Base-by-base conservation (phyloP, 2,329 filamentous ascomycete genomes). In the Colletotrichum magnum region DNA sequence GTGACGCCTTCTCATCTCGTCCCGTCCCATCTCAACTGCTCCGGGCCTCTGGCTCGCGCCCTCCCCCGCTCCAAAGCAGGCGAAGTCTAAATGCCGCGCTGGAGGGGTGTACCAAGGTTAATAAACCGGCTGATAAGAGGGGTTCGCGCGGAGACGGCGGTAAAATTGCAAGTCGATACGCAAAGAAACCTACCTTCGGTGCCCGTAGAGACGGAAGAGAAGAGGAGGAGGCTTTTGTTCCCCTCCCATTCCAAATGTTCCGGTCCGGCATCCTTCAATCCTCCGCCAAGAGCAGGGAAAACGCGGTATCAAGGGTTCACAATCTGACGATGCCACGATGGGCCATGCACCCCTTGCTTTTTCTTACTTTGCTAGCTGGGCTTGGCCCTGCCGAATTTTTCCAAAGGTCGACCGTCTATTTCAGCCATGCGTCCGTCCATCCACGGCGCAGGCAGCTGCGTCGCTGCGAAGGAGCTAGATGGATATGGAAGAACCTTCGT, bases 271-370 rank as follows among this genome's bases (percentile, higher is more conserved):
- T 28, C 36, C 48, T 53, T 36, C 24, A 26, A 52, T 59, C 39
- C 39, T 53, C 36, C 53, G 64, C 61, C 54, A 64, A 68, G 56
- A 47, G 45, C 45, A 39, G 45, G 50, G 36, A 2, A 56, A 56
- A 28, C 32, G 41, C 66, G 43, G 56, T 26, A 15, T 60, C 32
- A 57, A 60, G 48, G 48, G 54, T 66, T 57, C 36, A 54, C 9
- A 50, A 51, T 54, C 28, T 64, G 65, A 64, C 47, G 48, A 53
- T 47, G 39, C 21, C 21, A 24, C 21, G 21, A 24, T 24, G 24
- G 28, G 5, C 24, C 24, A 59, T 53, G 26, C 16, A 21, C 16
- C n/a, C 41, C 13, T 39, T 41, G 18, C 56, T 52, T 67, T 68
- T 60, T 24, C 18, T 24, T 58, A 12, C 10, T 65, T 39, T 56